Evolutionary conservation across 1,284 basidiomycete species (phyloP), one percentile per base, ranked within the genome.

Genomic region (Neotropicomus parvogracilis): DNA sequence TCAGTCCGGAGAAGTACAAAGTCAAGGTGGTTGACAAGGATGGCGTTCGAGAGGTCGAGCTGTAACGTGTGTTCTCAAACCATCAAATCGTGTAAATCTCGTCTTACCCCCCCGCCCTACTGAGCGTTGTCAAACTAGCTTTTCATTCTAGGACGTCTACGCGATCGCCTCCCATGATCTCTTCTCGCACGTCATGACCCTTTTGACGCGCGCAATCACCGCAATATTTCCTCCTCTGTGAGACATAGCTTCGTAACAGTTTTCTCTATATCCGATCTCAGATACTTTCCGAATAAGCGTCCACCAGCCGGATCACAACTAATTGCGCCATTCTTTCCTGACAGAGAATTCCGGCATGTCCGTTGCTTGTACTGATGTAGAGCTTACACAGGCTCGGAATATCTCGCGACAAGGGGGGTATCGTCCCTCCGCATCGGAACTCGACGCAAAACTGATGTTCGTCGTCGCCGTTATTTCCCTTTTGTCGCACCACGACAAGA

Each of bases 11-110:
- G 28, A 83, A 75, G 56, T 97, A 91, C 72, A 92, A 88, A 68
- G 85, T 94, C 56, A 92, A 93, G 66, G 75, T 97, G 17, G 88
- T 97, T 37, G 92, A 97, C 72, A 90, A 87, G 67, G 84, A 95
- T 62, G 95, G 95, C 43, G 77, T 90, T 14, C 78, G 90, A 52
- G 81, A 88, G 58, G 72, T 95, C 48, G 81, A 89, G 55, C 59
- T 92, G 57, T 89, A 55, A 58, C 16, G n/a, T 39, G n/a, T n/a
- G n/a, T n/a, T n/a, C n/a, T n/a, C n/a, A n/a, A n/a, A n/a, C n/a
- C 13, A 12, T 33, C 35, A 24, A n/a, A 40, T 42, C 28, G 27
- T 58, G 46, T 63, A 44, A 44, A 44, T 44, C 24, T 26, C 28
- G 14, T 44, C n/a, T 37, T 28, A 24, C 16, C 26, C 9, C n/a